A percentile compares a stretch with the other conserved stretches of the same genome.
phyloP scores from a whole-genome alignment of 202 grass and related monocot genomes.

The Brachypodium distachyon region DNA sequence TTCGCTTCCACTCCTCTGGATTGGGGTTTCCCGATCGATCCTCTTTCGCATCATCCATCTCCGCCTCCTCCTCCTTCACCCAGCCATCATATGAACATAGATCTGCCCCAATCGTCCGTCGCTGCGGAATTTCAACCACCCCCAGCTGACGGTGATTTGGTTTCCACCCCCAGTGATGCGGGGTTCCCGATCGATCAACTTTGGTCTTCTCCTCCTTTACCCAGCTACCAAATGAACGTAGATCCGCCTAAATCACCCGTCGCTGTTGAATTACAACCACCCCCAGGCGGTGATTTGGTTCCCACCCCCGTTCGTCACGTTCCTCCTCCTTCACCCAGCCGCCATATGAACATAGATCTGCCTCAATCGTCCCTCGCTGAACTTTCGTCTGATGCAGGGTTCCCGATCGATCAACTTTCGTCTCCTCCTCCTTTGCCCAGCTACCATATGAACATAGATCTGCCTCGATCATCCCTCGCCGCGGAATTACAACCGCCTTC shows the following conservation, averaged over 20 bases:
- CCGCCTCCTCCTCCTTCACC: too few relatives aligned
- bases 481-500: too few relatives aligned
- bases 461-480: background rate
- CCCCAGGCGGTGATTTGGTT: too few relatives aligned
- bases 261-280: too few relatives aligned
- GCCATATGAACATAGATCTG: too few relatives aligned
- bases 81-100: too few relatives aligned
- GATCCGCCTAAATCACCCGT: background rate
- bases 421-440: background rate
- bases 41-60: background rate
- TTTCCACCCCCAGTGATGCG: background rate
- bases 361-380: too few relatives aligned
- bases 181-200: background rate
- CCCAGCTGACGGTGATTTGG: background rate
- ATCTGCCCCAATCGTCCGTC: too few relatives aligned
- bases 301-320: too few relatives aligned
- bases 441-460: background rate
- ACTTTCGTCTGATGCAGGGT: background rate
- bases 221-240: background rate
- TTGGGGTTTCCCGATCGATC: background rate
- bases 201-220: background rate
- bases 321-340: too few relatives aligned
- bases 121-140: too few relatives aligned
- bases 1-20: background rate
- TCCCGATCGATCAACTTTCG: background rate